phyloP scores from a whole-genome alignment of 257 asterid species.

The Solanum chiquidenum region DNA sequence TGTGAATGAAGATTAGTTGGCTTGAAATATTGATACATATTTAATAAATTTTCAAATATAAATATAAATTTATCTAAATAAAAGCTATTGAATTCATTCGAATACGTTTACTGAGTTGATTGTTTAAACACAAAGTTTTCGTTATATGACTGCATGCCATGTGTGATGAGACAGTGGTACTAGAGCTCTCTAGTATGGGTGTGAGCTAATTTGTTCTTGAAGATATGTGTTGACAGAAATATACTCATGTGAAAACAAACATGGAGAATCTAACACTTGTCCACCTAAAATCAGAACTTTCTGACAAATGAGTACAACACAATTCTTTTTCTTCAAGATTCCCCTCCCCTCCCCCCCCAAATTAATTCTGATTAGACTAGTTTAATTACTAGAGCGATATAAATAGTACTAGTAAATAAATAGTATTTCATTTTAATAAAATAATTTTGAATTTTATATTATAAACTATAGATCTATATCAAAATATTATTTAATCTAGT shows the following conservation, averaged over 20 bases:
- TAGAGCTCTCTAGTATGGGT: background rate
- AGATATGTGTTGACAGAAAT: background rate
- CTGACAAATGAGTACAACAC: background rate
- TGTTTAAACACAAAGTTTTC: background rate
- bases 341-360: too few relatives aligned
- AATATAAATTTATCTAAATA: too few relatives aligned
- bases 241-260: background rate
- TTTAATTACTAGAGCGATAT: background rate
- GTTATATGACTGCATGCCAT: slow-evolving; percentile 1
- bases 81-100: too few relatives aligned
- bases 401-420: too few relatives aligned
- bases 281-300: background rate
- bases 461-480: background rate
- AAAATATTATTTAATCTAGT: background rate
- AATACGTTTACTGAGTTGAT: background rate
- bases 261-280: background rate
- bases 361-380: background rate
- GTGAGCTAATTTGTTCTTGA: background rate
- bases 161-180: background rate
- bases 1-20: too few relatives aligned
- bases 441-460: background rate
- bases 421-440: too few relatives aligned
- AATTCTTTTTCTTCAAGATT: background rate
- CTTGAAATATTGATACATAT: background rate
- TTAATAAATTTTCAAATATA: too few relatives aligned